These are phyloP conservation scores for Marsdenia floribunda DNA, from an alignment of 257 asterid species.

Conservation along the genomic window DNA sequence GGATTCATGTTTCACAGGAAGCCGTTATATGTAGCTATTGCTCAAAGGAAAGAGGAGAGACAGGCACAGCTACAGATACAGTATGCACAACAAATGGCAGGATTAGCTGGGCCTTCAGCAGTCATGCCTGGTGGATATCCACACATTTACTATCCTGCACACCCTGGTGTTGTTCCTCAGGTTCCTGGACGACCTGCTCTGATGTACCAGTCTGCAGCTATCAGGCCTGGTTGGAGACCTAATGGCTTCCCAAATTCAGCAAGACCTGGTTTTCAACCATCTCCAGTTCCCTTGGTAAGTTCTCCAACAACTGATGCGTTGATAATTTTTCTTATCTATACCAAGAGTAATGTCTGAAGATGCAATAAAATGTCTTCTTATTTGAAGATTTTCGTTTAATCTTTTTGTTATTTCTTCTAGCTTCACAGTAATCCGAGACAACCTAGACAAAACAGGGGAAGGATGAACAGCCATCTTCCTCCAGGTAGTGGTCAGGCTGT, in stretches of 20 bases:
- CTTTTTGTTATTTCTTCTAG: conserved; percentile 23
- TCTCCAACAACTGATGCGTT: conserved; percentile 3
- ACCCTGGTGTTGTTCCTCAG: conserved; percentile 47
- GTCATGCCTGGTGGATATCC: conserved; percentile 59
- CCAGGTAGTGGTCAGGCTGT: conserved; percentile 34
- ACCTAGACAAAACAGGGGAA: conserved; percentile 57
- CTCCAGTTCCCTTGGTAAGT: conserved; percentile 58
- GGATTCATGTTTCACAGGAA: conserved; percentile 64
- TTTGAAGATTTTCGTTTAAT: neutral
- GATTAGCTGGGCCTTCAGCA: conserved; percentile 48
- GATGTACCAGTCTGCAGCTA: conserved; percentile 52
- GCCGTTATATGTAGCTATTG: conserved; percentile 72
- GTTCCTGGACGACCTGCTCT: conserved; percentile 46
- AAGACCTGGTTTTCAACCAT: conserved; percentile 46
- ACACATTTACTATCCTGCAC: conserved; percentile 51
- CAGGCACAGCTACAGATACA: conserved; percentile 55
- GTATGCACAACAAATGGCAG: conserved; percentile 53
- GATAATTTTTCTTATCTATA: neutral
- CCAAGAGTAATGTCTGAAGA: neutral
- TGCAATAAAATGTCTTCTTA: neutral
- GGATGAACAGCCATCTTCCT: conserved; percentile 41
- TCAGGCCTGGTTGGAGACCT: conserved; percentile 70
- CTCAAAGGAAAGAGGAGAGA: conserved; percentile 88
- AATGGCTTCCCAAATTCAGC: conserved; percentile 42
- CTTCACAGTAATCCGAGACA: conserved; percentile 48